A percentile compares a stretch with the other conserved stretches of the same genome.
Conservation (phyloP, 2,329 filamentous ascomycete genomes). For the Eutypella sp. region DNA sequence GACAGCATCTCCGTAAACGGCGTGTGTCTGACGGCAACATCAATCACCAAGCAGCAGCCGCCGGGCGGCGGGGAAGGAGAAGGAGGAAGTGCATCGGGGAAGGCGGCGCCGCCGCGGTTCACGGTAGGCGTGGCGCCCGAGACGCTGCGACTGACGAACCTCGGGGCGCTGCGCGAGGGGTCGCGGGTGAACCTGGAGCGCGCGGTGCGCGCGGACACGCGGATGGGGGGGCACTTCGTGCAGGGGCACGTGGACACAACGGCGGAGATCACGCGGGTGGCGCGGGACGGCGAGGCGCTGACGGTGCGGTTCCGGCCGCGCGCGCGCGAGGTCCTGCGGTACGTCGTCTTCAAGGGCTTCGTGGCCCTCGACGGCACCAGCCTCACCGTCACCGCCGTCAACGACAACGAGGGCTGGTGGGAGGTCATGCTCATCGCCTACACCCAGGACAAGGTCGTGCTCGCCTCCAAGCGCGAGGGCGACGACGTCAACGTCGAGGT, state of each 20-base stretch:
- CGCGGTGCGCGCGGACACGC: slow-evolving; percentile 82
- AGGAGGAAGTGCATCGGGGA: slow-evolving; percentile 19
- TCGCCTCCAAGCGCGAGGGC: slow-evolving; percentile 70
- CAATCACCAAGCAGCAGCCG: too few relatives aligned
- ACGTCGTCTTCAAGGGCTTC: slow-evolving; percentile 95
- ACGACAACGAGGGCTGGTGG: slow-evolving; percentile 76
- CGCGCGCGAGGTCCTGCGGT: slow-evolving; percentile 66
- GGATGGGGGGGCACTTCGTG: slow-evolving; percentile 97
- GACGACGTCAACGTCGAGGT: slow-evolving; percentile 90
- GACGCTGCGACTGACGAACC: slow-evolving; percentile 90
- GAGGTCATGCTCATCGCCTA: slow-evolving; percentile 98
- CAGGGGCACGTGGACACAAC: slow-evolving; percentile 95
- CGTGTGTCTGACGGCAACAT: slow-evolving; percentile 90
- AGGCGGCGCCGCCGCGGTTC: slow-evolving; percentile 50
- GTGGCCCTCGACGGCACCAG: slow-evolving; percentile 92
- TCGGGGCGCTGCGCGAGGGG: slow-evolving; percentile 64
- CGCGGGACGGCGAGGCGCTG: slow-evolving; percentile 82
- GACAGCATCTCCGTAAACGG: slow-evolving; percentile 96
- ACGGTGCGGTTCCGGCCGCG: slow-evolving; percentile 78
- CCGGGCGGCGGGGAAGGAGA: too few relatives aligned
- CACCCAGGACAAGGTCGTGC: slow-evolving; percentile 87
- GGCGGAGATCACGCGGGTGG: slow-evolving; percentile 67
- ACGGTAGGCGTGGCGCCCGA: slow-evolving; percentile 93
- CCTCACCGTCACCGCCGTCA: slow-evolving; percentile 81
- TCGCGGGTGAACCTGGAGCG: slow-evolving; percentile 88